Evolutionary conservation across 768 basidiomycete species (phyloP), one percentile per base, ranked within the genome.

Genomic region (Mycena albidolilacea): DNA sequence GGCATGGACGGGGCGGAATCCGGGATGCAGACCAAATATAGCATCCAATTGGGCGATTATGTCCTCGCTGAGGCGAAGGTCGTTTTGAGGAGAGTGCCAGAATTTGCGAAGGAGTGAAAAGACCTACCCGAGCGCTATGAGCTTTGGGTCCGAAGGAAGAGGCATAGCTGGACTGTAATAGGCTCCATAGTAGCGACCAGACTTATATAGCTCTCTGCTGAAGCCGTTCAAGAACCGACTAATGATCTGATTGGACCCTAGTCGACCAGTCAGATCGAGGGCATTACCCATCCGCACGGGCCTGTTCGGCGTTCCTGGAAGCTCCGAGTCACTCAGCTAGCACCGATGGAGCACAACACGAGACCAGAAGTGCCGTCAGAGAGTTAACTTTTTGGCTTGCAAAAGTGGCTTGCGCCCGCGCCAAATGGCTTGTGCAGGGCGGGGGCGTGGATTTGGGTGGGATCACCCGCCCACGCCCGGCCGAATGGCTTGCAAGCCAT

Each of bases 21-120:
- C 77, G 23, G 77, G 75, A 54, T 77, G 72, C 23, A 69, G 35
- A 38, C 75, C 75, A 50, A 77, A 77, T 15, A 77, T 69, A 17
- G 73, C 55, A 58, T 74, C 59, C 67, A 76, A 64, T 61, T 76
- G 75, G 35, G 65, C 64, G 39, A 74, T 61, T 6, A 63, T 67
- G 11, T 66, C 64, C 46, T 74, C 72, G 23, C 68, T 73, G 23
- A 7, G 48, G 19, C 7, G 1, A 35, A 5, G 5, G 7, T 19
- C 15, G 2, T 4, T 68, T 30, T 50, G 38, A 11, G 30, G 10
- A 21, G 11, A 3, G n/a, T 21, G 1, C 30, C 12, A 38, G 7
- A n/a, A 50, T 6, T 50, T 70, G 23, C 23, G 46, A 23, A n/a
- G 10, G 9, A 30, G 21, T 2, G 0, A 6, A 35, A 59, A 7